These are phyloP conservation scores for Penicillium polonicum DNA, from an alignment of 2,329 filamentous ascomycete genomes.

Conservation along the genomic window DNA sequence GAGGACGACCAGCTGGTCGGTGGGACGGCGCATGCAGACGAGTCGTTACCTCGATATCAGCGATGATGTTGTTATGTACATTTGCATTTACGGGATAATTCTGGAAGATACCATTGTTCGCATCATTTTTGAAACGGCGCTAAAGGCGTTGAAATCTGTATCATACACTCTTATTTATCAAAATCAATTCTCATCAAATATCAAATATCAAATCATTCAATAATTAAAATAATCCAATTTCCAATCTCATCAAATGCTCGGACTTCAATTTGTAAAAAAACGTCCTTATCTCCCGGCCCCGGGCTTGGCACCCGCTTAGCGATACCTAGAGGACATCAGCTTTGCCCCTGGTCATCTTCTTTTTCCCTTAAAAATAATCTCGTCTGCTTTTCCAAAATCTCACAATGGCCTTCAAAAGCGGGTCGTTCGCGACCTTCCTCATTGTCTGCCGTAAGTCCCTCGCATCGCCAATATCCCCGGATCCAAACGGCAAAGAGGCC, in stretches of 20 bases:
- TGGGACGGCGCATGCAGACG: conserved; percentile 37
- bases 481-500: conserved; percentile 6
- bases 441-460: conserved; percentile 82
- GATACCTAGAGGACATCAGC: conserved; percentile 9
- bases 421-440: conserved; percentile 91
- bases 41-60: conserved; percentile 47
- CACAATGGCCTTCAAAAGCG: conserved; percentile 41
- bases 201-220: not conserved
- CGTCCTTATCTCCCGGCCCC: not conserved
- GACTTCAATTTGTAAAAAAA: not conserved
- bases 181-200: not conserved
- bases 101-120: conserved; percentile 37
- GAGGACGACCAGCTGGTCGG: conserved; percentile 51
- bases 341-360: conserved; percentile 10
- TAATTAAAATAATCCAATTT: too few species aligned
- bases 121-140: conserved; percentile 18
- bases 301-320: conserved; percentile 24
- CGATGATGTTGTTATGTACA: conserved; percentile 33
- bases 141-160: conserved; percentile 23
- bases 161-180: conserved; percentile 12
- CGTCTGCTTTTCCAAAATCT: not conserved
- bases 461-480: conserved; percentile 2
- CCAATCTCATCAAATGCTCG: not conserved
- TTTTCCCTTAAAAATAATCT: conserved; percentile 3
- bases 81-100: conserved; percentile 33